phyloP scores from a whole-genome alignment of 495 filamentous ascomycete species.

The Xylaria sp. region DNA sequence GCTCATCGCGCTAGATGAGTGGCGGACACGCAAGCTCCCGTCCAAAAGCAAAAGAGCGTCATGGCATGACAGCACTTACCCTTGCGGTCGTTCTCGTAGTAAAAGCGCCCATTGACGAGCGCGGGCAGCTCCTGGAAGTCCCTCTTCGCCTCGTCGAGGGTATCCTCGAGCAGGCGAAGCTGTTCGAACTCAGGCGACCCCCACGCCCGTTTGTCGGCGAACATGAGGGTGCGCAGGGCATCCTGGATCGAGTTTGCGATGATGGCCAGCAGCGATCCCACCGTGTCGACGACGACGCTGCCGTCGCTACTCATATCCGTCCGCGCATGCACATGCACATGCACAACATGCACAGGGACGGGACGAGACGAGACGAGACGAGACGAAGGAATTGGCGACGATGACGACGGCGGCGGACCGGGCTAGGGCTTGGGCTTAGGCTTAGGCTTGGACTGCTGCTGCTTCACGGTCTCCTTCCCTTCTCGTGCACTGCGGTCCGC shows the following conservation, averaged over 20 bases:
- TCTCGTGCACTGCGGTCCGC: background rate
- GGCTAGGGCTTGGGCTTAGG: too few species aligned
- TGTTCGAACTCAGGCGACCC: constrained; percentile 58
- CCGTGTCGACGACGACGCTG: constrained; percentile 38
- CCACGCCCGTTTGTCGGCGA: constrained; percentile 59
- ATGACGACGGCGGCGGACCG: constrained; percentile 4
- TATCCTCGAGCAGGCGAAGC: constrained; percentile 51
- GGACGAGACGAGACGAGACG: too few species aligned
- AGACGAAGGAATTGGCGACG: constrained; percentile 12
- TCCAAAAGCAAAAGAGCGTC: background rate
- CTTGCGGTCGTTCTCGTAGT: constrained; percentile 57
- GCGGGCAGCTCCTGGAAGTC: constrained; percentile 58
- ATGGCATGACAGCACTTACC: constrained; percentile 40
- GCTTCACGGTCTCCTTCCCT: background rate
- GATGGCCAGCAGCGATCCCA: constrained; percentile 55
- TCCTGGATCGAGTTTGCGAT: constrained; percentile 54
- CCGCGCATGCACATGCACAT: constrained; percentile 27
- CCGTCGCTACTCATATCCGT: constrained; percentile 46
- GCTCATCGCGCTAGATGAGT: background rate
- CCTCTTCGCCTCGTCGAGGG: constrained; percentile 58
- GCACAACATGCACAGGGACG: too few species aligned
- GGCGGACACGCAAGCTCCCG: background rate
- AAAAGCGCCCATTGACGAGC: constrained; percentile 54
- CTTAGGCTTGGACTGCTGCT: too few species aligned
- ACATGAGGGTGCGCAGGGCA: constrained; percentile 54